Evolutionary conservation across 768 basidiomycete species (phyloP), one percentile per base, ranked within the genome.

Genomic region (Mycena belliarum): DNA sequence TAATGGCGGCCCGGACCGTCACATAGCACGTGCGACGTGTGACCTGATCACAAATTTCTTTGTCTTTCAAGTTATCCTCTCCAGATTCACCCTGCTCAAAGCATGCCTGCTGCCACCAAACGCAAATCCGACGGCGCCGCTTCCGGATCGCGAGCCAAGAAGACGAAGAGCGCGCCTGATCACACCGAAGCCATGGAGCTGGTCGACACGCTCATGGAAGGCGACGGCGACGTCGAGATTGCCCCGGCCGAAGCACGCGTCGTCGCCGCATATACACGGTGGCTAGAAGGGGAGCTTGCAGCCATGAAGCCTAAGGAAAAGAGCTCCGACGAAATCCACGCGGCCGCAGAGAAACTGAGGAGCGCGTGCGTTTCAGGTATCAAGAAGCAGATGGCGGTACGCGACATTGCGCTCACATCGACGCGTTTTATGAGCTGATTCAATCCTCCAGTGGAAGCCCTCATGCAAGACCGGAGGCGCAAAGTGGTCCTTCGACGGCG

Each of bases 401-500:
- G 67, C 65, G 38, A n/a, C 73, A 69, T 41, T 41, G n/a, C n/a
- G n/a, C n/a, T n/a, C n/a, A n/a, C n/a, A n/a, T 21, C 20, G 40
- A 41, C 40, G 40, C 40, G 40, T 23, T 23, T 23, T 32, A 12
- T 6, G 29, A 21, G 12, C 21, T 23, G 20, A 41, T 12, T 41
- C 9, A 4, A 11, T 23, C 14, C 9, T 11, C 11, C 10, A 41
- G 40, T 41, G 40, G 40, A 41, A 70, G 55, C 69, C 73, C 1
- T 69, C 71, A 1, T 79, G 76, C 65, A 78, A 75, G 63, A 65
- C 57, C 0, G 72, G 74, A 24, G 48, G 63, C 28, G 72, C 79
- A 18, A 79, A 76, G 53, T 80, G 73, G 72, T 52, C 57, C 20
- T 79, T 78, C 55, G 76, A 77, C 40, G 79, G 79, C 48, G 68